Evolutionary conservation across 2,329 filamentous ascomycete genomes (phyloP).

Genomic region (Septoria linicola): DNA sequence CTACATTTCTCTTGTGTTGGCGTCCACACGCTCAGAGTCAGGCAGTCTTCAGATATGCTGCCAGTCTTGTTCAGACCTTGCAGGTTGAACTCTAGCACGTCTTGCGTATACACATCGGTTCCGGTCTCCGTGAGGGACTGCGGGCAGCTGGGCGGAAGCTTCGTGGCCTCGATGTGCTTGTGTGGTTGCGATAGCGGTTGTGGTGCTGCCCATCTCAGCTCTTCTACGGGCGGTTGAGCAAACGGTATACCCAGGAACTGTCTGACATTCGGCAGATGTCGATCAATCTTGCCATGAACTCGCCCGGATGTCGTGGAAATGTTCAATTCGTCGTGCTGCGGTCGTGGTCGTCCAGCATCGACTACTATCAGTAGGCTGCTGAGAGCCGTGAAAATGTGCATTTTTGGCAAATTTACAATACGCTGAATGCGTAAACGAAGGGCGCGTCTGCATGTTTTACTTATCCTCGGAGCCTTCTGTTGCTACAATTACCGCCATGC

Average conservation of each 20-base stretch:
- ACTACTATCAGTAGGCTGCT: background rate
- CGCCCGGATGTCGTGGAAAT: slow-evolving; percentile 13
- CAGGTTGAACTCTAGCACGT: slow-evolving; percentile 35
- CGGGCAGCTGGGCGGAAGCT: slow-evolving; percentile 32
- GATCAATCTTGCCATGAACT: slow-evolving; percentile 14
- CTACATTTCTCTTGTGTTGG: slow-evolving; percentile 28
- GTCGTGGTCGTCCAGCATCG: background rate
- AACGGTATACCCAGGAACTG: slow-evolving; percentile 41
- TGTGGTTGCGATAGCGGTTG: slow-evolving; percentile 28
- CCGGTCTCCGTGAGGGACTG: slow-evolving; percentile 29
- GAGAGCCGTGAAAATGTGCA: background rate
- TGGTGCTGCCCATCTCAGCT: slow-evolving; percentile 33
- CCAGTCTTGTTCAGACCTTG: slow-evolving; percentile 34
- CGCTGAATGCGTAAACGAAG: too few species aligned
- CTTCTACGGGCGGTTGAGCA: slow-evolving; percentile 37
- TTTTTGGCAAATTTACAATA: too few species aligned
- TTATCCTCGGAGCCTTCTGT: too few species aligned
- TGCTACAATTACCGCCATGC: too few species aligned
- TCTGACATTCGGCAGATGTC: slow-evolving; percentile 18
- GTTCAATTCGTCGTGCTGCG: background rate
- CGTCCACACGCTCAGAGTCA: slow-evolving; percentile 50
- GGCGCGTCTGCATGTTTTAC: too few species aligned
- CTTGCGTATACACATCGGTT: slow-evolving; percentile 26
- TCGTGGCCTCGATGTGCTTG: slow-evolving; percentile 26
- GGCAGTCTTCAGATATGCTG: slow-evolving; percentile 46